Evolutionary conservation across 768 basidiomycete genomes (phyloP).

Genomic region (Lenzites betulinus): DNA sequence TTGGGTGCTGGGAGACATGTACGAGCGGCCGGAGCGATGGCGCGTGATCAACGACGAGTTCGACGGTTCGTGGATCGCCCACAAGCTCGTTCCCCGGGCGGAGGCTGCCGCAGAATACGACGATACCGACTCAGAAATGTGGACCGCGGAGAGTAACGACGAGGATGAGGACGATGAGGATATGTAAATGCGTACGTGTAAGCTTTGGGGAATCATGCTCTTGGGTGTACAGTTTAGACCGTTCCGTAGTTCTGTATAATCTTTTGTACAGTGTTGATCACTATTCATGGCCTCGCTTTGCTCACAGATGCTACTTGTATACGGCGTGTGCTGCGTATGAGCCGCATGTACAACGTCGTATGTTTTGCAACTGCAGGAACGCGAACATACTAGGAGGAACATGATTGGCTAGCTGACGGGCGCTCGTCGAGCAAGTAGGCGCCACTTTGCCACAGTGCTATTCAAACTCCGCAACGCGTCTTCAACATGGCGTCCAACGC

Average conservation of each 20-base stretch:
- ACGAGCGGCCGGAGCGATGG: slow-evolving; percentile 48
- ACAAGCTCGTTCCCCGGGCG: slow-evolving; percentile 38
- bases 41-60: slow-evolving; percentile 31
- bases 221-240: too few relatives aligned
- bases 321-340: too few relatives aligned
- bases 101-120: slow-evolving; percentile 37
- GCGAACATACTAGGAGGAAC: too few relatives aligned
- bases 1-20: slow-evolving; percentile 43
- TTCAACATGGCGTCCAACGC: slow-evolving; percentile 31
- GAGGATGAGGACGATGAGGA: slow-evolving; percentile 1
- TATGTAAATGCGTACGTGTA: background rate
- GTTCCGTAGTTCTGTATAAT: too few relatives aligned
- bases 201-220: too few relatives aligned
- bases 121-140: slow-evolving; percentile 43
- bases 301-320: too few relatives aligned
- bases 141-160: slow-evolving; percentile 26
- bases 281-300: too few relatives aligned
- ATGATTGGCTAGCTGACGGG: too few relatives aligned
- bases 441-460: slow-evolving; percentile 2
- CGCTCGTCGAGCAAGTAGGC: background rate
- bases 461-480: slow-evolving; percentile 23
- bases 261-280: too few relatives aligned
- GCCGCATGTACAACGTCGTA: too few relatives aligned
- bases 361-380: too few relatives aligned
- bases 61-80: slow-evolving; percentile 48